Evolutionary conservation across 1,284 basidiomycete species (phyloP), one percentile per base, ranked within the genome.

Genomic region (Paramarasmius palmivorus): DNA sequence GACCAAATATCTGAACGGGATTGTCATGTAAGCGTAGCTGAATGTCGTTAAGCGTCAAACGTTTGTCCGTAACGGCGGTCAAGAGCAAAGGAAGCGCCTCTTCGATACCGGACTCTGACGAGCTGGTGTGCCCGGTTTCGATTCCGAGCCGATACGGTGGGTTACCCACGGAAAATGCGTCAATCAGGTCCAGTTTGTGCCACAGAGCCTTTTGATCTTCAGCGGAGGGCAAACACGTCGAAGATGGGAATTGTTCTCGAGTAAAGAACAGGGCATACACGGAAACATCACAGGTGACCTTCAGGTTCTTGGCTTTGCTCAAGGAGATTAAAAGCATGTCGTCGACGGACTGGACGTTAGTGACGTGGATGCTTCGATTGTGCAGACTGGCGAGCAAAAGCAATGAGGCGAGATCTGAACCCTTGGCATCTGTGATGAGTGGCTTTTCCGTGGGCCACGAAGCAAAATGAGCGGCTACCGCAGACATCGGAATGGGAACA

Each of bases 281-380:
- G 8, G 95, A 87, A 34, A 98, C 93, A 64, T 99, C 97, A 69
- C 96, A 98, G 2, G 95, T 98, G 55, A 98, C 96, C 65, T 92
- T 90, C 62, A 99, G 82, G 25, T 90, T 81, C 77, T 96, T 97
- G 52, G 90, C 88, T 75, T 99, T 99, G 79, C 93, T 94, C 49
- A 99, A 79, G 5, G 90, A 88, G 67, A 99, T 98, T 55, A 99
- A 75, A 37, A 90, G 77, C 52, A 99, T 79, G 68, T 99, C 97
- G 57, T 95, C 95, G 62, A 85, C 81, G 57, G 81, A 89, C 60
- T 88, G 86, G 35, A 99, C 93, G 63, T 96, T 92, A n/a, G 93
- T 95, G 58, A 99, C 84, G 71, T 99, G 96, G 29, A 99, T 85
- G 63, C 84, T 88, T 58, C 95, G 88, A 66, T 81, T 88, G 71